Conservation (phyloP, 2,329 filamentous ascomycete species). For the Penicillium sp. region DNA sequence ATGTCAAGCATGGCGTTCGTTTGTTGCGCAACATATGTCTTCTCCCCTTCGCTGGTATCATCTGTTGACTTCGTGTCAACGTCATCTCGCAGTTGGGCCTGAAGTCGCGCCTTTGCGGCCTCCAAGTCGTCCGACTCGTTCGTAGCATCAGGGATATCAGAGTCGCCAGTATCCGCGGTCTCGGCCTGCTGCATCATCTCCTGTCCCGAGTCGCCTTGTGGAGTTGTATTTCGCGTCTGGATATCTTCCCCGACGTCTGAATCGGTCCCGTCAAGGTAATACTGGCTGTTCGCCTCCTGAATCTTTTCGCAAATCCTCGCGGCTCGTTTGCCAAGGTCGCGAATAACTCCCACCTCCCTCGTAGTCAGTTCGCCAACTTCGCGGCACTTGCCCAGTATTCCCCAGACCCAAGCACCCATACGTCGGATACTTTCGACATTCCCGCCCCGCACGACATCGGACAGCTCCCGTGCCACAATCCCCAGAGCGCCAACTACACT, state of each 20-base stretch:
- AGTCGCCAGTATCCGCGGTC: slow-evolving; percentile 6
- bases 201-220: not conserved
- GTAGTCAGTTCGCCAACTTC: slow-evolving; percentile 71
- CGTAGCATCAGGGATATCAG: slow-evolving; percentile 17
- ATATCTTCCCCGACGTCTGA: slow-evolving; percentile 5
- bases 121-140: slow-evolving; percentile 40
- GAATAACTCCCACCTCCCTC: slow-evolving; percentile 67
- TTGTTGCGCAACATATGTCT: slow-evolving; percentile 29
- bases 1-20: slow-evolving; percentile 74
- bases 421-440: slow-evolving; percentile 58
- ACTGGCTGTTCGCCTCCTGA: slow-evolving; percentile 41
- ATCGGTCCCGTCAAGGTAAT: slow-evolving; percentile 23
- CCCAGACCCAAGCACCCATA: slow-evolving; percentile 81
- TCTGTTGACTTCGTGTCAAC: slow-evolving; percentile 11
- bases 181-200: not conserved
- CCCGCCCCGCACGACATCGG: slow-evolving; percentile 59
- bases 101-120: slow-evolving; percentile 47
- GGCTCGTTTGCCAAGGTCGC: slow-evolving; percentile 75
- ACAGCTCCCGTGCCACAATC: slow-evolving; percentile 54
- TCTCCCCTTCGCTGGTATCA: not conserved
- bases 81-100: slow-evolving; percentile 33
- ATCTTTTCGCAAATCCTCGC: slow-evolving; percentile 47
- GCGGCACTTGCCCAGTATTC: slow-evolving; percentile 68
- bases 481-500: slow-evolving; percentile 63
- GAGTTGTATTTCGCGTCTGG: not conserved